Base-by-base conservation (phyloP, 2,329 filamentous ascomycete species). In the Hyphodiscus sp. region DNA sequence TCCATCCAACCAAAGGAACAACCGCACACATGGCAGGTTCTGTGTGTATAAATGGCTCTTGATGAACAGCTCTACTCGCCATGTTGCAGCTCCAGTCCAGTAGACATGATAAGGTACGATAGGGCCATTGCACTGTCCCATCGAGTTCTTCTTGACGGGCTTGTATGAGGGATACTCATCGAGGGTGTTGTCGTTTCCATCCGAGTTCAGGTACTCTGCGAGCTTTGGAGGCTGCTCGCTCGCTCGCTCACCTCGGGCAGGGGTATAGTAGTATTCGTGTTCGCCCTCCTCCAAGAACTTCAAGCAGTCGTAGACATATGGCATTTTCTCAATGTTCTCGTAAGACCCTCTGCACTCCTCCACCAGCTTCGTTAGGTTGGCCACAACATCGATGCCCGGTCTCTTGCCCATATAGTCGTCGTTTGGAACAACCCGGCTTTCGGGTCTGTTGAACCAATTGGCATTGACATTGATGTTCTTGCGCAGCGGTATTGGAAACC, bases 31-130 rank as follows among this genome's bases (percentile, higher is more conserved):
- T 10, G 78, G 74, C 23, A 80, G 65, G 55, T 80, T 80, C 56
- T 81, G 78, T 1, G 77, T 80, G 62, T 80, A 76, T 1, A 81
- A 71, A 61, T 80, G 78, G 51, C 74, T 75, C 68, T 81, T 81
- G 68, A 80, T 68, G 59, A 81, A 80, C 29, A 77, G 68, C 59
- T 80, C 78, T 43, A 80, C 75, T 44, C 78, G 70, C 78, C 78
- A 81, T 2, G 76, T 80, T 2, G 77, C 76, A 9, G 76, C 74
- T 2, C 78, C 78, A 8, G 76, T 78, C 78, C 78, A 80, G 71
- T 80, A 80, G 26, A 75, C 73, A 59, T 81, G 78, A 49, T 76
- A 80, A 3, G 76, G 76, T 29, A 79, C 71, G 57, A 80, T 76
- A n/a, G 77, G 76, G 1, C 78, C 78, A 43, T 76, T 70, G 57